These are phyloP conservation scores for Gossypium armourianum DNA, from an alignment of 441 rosid genomes.

Conservation along the genomic window DNA sequence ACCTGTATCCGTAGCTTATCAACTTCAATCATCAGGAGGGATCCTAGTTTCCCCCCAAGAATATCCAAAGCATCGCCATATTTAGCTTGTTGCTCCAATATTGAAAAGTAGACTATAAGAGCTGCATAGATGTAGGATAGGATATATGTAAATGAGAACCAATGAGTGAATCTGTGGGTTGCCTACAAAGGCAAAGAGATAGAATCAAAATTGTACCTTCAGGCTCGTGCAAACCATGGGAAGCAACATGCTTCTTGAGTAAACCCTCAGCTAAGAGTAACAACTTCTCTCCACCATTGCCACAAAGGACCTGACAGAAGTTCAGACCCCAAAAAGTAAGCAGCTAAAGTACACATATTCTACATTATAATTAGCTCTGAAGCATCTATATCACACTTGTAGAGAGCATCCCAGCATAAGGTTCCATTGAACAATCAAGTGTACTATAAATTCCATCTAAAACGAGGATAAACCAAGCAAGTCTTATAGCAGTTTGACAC, in stretches of 20 bases:
- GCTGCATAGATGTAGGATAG: conserved; percentile 38
- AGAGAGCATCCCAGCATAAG: background rate
- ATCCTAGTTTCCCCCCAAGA: conserved; percentile 74
- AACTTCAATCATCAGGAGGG: conserved; percentile 75
- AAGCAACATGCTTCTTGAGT: conserved; percentile 74
- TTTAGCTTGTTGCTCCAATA: conserved; percentile 81
- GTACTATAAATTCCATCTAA: background rate
- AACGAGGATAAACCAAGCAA: background rate
- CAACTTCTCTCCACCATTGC: conserved; percentile 75
- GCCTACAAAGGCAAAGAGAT: background rate
- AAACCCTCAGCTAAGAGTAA: conserved; percentile 82
- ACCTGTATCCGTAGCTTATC: conserved; percentile 90
- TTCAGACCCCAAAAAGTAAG: conserved; percentile 16
- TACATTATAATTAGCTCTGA: background rate
- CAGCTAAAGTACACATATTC: conserved; percentile 4
- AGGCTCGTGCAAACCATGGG: conserved; percentile 94
- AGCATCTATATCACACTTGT: background rate
- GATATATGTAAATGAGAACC: conserved; percentile 2
- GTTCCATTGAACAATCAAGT: background rate
- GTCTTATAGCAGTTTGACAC: background rate
- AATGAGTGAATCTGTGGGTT: background rate
- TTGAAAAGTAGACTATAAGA: conserved; percentile 76
- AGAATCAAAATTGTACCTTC: conserved; percentile 47
- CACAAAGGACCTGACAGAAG: conserved; percentile 61
- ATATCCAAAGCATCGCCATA: conserved; percentile 72